Evolutionary conservation across 2,329 filamentous ascomycete genomes (phyloP).

Genomic region (Neonectria ditissima): DNA sequence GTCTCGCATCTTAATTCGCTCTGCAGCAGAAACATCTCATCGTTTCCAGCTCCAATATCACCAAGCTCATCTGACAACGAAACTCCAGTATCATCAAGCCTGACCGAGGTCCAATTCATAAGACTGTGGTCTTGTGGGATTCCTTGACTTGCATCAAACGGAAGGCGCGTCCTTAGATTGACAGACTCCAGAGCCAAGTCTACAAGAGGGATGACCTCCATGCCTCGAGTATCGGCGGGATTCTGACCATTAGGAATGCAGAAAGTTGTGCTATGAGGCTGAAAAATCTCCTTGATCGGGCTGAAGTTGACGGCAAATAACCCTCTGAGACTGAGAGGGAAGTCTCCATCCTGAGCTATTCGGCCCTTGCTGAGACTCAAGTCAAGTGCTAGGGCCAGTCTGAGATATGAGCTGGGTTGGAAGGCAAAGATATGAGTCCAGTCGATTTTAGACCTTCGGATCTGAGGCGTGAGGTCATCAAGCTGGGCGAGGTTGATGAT

Average conservation of each 20-base stretch:
- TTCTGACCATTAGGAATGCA: background rate
- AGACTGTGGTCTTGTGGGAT: background rate
- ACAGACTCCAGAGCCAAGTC: background rate
- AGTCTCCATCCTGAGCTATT: background rate
- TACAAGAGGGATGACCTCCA: background rate
- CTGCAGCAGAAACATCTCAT: background rate
- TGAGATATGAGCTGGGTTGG: conserved; percentile 1
- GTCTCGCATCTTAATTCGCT: background rate
- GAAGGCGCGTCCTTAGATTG: background rate
- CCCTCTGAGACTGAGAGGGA: background rate
- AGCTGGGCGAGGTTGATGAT: conserved; percentile 6
- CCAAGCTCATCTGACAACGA: background rate
- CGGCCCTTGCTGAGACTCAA: conserved; percentile 2
- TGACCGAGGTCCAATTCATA: background rate
- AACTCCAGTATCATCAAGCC: background rate
- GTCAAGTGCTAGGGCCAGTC: background rate
- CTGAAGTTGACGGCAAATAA: background rate
- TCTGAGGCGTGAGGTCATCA: background rate
- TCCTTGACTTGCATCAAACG: background rate
- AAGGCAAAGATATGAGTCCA: conserved; percentile 5
- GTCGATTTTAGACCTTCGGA: background rate
- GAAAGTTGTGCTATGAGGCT: background rate
- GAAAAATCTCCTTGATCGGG: conserved; percentile 1
- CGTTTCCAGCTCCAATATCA: background rate
- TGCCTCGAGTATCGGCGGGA: background rate